Conservation (phyloP, 75 land plant genomes). For the Larix kaempferi region DNA sequence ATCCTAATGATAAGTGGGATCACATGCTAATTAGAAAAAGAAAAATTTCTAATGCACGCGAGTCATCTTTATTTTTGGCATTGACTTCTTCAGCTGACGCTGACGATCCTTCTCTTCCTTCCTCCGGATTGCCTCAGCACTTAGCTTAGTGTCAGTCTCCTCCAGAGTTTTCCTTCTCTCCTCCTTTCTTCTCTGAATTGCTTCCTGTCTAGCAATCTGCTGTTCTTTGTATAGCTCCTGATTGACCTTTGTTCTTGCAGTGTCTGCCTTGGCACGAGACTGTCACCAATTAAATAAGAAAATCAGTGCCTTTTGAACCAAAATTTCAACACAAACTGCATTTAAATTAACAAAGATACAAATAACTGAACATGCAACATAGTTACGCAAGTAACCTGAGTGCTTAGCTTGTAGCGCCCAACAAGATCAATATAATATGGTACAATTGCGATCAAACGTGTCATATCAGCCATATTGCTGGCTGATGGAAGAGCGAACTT, state of each 20-base stretch:
- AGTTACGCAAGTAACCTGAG: slow-evolving; percentile 36
- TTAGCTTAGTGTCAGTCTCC: slow-evolving; percentile 57
- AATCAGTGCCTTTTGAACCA: neutral
- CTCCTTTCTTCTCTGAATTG: slow-evolving; percentile 62
- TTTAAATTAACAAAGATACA: neutral
- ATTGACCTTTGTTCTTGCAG: slow-evolving; percentile 66
- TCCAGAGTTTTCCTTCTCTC: slow-evolving; percentile 64
- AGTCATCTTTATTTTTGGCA: slow-evolving; percentile 88
- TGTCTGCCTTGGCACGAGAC: slow-evolving; percentile 72
- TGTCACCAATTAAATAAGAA: slow-evolving; percentile 11
- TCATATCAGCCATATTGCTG: slow-evolving; percentile 75
- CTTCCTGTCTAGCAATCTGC: slow-evolving; percentile 79
- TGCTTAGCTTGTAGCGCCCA: slow-evolving; percentile 84
- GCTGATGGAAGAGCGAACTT: slow-evolving; percentile 76
- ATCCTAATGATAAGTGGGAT: no score
- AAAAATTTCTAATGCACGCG: slow-evolving; percentile 28
- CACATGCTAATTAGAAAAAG: no score
- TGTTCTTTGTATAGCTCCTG: slow-evolving; percentile 77
- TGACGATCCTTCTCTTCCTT: slow-evolving; percentile 88
- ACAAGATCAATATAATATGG: slow-evolving; percentile 89
- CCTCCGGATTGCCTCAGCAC: slow-evolving; percentile 68
- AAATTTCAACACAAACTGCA: neutral
- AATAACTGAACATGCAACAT: neutral
- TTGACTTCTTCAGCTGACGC: slow-evolving; percentile 85
- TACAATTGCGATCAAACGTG: slow-evolving; percentile 69